A percentile compares a stretch with the other conserved stretches of the same genome.
These are phyloP conservation scores for Chloris gayana DNA, from an alignment of 176 grass and related monocot species.

Conservation along the genomic window DNA sequence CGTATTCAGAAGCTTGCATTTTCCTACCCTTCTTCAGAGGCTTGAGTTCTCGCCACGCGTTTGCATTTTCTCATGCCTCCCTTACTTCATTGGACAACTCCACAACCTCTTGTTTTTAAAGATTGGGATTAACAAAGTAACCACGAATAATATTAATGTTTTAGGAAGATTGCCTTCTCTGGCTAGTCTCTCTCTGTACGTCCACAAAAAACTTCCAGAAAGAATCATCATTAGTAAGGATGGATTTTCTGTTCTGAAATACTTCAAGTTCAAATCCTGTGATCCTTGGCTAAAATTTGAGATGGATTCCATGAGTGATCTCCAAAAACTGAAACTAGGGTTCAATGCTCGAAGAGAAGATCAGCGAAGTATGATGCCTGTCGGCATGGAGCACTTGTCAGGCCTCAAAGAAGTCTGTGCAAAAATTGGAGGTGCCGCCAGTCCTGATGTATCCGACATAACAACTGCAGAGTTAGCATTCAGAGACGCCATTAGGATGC, in stretches of 20 bases:
- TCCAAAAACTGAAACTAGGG: not conserved
- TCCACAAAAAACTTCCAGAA: not conserved
- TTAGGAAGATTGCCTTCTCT: conserved; percentile 8
- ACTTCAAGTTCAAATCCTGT: conserved; percentile 1
- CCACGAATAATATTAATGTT: not conserved
- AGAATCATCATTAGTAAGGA: conserved; percentile 1
- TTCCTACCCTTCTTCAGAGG: not conserved
- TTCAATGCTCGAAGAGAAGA: not conserved
- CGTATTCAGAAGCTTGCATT: not conserved
- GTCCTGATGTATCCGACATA: not conserved
- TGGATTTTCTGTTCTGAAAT: conserved; percentile 5
- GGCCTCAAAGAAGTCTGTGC: not conserved
- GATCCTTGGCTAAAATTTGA: not conserved
- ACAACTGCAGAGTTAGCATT: not conserved
- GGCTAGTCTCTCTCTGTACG: not conserved
- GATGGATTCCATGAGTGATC: conserved; percentile 10
- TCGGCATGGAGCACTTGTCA: conserved; percentile 6
- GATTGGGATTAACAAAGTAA: not conserved
- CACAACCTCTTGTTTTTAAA: not conserved
- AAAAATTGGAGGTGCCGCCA: not conserved
- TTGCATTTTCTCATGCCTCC: conserved; percentile 14
- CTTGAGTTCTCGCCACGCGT: not conserved
- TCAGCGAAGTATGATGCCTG: not conserved
- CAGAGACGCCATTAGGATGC: not conserved
- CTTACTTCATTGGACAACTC: not conserved